A percentile compares a stretch with the other conserved stretches of the same genome.
These are phyloP conservation scores for Penicillium fuscoglaucum DNA, from an alignment of 2,329 filamentous ascomycete species.

Conservation along the genomic window DNA sequence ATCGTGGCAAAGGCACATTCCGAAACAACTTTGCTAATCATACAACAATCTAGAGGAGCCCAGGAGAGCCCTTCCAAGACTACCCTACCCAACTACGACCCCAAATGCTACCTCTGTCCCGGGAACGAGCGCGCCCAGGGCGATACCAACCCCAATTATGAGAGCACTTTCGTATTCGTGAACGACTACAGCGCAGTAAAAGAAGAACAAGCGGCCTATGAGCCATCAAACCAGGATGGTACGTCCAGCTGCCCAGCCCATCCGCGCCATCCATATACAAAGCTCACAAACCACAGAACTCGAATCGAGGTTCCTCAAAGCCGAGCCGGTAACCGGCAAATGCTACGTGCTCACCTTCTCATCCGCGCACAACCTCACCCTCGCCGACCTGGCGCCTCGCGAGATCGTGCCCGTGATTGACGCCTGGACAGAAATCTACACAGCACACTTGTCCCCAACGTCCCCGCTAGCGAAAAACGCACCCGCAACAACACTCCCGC, in stretches of 20 bases:
- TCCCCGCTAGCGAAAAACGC: conserved; percentile 61
- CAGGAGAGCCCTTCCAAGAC: conserved; percentile 71
- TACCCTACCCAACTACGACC: conserved; percentile 77
- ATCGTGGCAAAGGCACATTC: not conserved
- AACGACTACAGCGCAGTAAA: conserved; percentile 98
- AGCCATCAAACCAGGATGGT: conserved; percentile 53
- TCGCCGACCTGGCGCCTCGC: conserved; percentile 78
- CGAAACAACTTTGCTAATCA: not conserved
- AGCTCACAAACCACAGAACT: conserved; percentile 54
- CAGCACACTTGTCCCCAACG: conserved; percentile 70
- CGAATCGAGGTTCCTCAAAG: conserved; percentile 73
- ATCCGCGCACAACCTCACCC: conserved; percentile 82
- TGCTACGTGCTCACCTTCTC: conserved; percentile 98
- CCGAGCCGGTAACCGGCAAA: conserved; percentile 85
- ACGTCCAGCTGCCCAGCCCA: conserved; percentile 17
- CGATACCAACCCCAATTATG: conserved; percentile 81
- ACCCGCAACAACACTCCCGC: conserved; percentile 48
- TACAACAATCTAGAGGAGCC: conserved; percentile 60
- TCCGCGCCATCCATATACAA: not conserved
- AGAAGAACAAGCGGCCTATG: conserved; percentile 83
- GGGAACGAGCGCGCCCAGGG: conserved; percentile 86
- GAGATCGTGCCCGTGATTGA: conserved; percentile 82
- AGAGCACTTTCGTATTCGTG: conserved; percentile 87
- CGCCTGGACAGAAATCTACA: conserved; percentile 90
- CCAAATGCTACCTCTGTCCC: conserved; percentile 92